A percentile compares a stretch with the other conserved stretches of the same genome.
Evolutionary conservation across 2,329 filamentous ascomycete species (phyloP).

Genomic region (Blastomyces gilchristii): DNA sequence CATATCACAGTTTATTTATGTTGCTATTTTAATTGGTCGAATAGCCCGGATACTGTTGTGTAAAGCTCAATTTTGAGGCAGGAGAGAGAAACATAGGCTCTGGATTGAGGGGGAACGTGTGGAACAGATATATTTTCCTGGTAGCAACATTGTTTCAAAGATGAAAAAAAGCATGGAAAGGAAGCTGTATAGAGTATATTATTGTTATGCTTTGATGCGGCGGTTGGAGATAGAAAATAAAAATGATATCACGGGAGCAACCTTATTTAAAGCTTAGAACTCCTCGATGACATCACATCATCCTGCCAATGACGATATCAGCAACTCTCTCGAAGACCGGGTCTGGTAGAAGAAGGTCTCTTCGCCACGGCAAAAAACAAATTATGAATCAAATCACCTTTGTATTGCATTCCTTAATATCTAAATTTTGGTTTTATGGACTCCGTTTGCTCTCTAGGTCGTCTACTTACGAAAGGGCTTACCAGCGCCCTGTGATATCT

Average conservation of each 20-base stretch:
- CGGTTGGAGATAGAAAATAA: no score
- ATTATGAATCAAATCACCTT: not conserved
- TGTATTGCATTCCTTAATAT: not conserved
- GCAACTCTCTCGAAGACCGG: not conserved
- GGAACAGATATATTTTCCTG: not conserved
- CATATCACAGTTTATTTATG: not conserved
- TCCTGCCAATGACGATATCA: conserved; percentile 3
- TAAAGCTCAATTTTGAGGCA: not conserved
- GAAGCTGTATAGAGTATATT: no score
- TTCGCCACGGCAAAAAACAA: not conserved
- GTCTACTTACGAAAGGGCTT: not conserved
- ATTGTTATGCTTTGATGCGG: no score
- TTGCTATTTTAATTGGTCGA: not conserved
- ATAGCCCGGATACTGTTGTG: not conserved
- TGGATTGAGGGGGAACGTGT: not conserved
- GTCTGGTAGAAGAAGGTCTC: no score
- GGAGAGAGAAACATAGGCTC: not conserved
- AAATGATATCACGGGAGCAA: not conserved
- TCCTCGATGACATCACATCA: conserved; percentile 1
- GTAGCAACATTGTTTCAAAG: not conserved
- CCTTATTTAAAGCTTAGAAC: not conserved
- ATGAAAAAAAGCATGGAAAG: not conserved
- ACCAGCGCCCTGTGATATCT: not conserved
- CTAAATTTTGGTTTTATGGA: not conserved
- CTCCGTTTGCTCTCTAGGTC: not conserved